phyloP scores from a whole-genome alignment of 805 yeast genomes.

The Candida fluviatilis region DNA sequence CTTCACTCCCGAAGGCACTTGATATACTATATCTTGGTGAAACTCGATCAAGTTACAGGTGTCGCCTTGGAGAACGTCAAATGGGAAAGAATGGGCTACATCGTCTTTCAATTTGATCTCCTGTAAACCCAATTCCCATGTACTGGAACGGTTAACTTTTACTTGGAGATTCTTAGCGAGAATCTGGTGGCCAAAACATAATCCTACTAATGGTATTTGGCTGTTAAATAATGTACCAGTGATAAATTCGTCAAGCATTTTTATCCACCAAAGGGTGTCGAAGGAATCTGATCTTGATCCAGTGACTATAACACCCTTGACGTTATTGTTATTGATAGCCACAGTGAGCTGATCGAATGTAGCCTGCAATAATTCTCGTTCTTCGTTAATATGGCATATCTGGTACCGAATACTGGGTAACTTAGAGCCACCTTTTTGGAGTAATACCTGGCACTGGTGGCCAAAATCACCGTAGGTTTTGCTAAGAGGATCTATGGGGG shows the following conservation, averaged over 20 bases:
- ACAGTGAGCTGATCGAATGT: conserved; percentile 16
- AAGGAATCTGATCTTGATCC: conserved; percentile 51
- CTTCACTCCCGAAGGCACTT: conserved; percentile 29
- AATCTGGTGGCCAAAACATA: conserved; percentile 89
- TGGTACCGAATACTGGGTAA: conserved; percentile 28
- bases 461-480: conserved; percentile 50
- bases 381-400: conserved; percentile 21
- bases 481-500: conserved; percentile 25
- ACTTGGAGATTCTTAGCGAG: conserved; percentile 64
- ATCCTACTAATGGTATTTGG: conserved; percentile 51
- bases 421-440: conserved; percentile 16
- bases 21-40: conserved; percentile 38
- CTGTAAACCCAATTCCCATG: conserved; percentile 67
- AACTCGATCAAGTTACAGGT: conserved; percentile 34
- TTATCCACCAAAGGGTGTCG: conserved; percentile 40
- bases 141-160: conserved; percentile 46
- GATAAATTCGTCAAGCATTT: conserved; percentile 32
- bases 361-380: conserved; percentile 7
- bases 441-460: conserved; percentile 36
- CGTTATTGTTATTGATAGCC: conserved; percentile 20
- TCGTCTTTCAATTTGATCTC: conserved; percentile 45
- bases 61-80: conserved; percentile 11
- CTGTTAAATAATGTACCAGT: conserved; percentile 11
- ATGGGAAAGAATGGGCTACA: conserved; percentile 16
- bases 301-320: conserved; percentile 45